Percentiles rank a stretch among this genome's conserved stretches.
phyloP scores from a whole-genome alignment of 2,329 filamentous ascomycete genomes.

The Penicillium fuscoglaucum region DNA sequence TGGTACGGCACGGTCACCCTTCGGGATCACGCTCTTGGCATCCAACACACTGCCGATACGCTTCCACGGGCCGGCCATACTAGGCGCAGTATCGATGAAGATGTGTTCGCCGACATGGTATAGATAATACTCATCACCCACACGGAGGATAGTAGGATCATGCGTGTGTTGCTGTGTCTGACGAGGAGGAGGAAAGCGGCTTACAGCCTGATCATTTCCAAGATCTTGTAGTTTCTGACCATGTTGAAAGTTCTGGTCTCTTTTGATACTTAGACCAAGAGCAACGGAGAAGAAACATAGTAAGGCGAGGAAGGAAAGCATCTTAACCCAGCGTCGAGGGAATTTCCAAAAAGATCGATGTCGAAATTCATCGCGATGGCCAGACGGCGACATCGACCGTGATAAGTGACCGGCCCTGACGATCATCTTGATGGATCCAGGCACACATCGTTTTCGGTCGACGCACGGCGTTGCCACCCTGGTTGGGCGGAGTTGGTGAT shows the following conservation, averaged over 20 bases:
- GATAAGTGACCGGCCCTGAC: slow-evolving; percentile 25
- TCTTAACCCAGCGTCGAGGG: slow-evolving; percentile 27
- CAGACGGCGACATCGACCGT: slow-evolving; percentile 21
- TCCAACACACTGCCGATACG: slow-evolving; percentile 31
- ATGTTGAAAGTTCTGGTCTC: slow-evolving; percentile 10
- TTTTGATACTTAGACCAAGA: slow-evolving; percentile 16
- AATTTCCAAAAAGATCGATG: slow-evolving; percentile 20
- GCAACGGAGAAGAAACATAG: slow-evolving; percentile 21
- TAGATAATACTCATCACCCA: slow-evolving; percentile 31
- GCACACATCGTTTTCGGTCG: slow-evolving; percentile 25
- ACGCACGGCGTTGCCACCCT: slow-evolving; percentile 24
- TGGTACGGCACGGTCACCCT: slow-evolving; percentile 34
- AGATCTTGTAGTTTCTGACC: slow-evolving; percentile 9
- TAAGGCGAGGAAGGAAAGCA: slow-evolving; percentile 22
- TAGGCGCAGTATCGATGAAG: slow-evolving; percentile 30
- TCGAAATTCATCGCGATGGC: slow-evolving; percentile 16
- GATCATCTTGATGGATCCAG: slow-evolving; percentile 26
- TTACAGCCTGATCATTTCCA: slow-evolving; percentile 2
- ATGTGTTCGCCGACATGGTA: slow-evolving; percentile 38
- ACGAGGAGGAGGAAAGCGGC: slow-evolving; percentile 22
- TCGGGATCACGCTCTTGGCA: slow-evolving; percentile 34
- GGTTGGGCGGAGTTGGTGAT: slow-evolving; percentile 18
- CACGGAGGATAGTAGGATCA: slow-evolving; percentile 35
- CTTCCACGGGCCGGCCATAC: slow-evolving; percentile 36
- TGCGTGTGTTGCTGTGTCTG: slow-evolving; percentile 32